Evolutionary conservation across 768 basidiomycete species (phyloP), one percentile per base, ranked within the genome.

Genomic region (Punctularia strigosozonata): DNA sequence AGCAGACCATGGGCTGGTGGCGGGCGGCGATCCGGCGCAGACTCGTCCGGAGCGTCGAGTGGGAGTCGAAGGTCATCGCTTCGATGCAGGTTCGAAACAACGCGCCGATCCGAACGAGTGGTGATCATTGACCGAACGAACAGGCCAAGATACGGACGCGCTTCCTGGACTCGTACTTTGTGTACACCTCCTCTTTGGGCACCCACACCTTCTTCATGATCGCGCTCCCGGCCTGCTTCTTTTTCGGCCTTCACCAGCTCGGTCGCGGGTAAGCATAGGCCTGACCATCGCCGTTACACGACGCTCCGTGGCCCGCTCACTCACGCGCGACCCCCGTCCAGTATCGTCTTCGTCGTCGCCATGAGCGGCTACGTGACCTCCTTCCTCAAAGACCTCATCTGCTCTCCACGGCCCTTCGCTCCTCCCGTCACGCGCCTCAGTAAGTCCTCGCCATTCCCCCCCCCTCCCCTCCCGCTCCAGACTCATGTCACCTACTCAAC

Each of bases 121-220:
- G n/a, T 24, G 15, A 6, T 13, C 22, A 10, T 24, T 4, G 45
- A 75, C 10, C 5, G 3, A n/a, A 19, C 12, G 10, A 33, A 24
- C 31, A 67, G 83, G 53, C 64, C 6, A 56, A 54, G 4, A 65
- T 86, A 20, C 74, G 82, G 5, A 66, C 64, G 4, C 71, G 80
- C 2, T 77, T 71, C 66, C 60, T 86, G 18, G 89, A 92, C 51
- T 61, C 64, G 1, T 92, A 87, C 51, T 91, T 92, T 52, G 73
- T 91, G 23, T 82, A 90, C 45, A 76, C 82, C 0, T 87, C 84
- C 0, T 69, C 79, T 0, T 64, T 88, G 7, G 89, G 75, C 0
- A 88, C 86, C 1, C 89, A 90, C 50, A 89, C 84, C 0, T 97
- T 91, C 62, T 97, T 98, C 69, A 88, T 94, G 82, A 73, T 77